Conservation (phyloP, 495 filamentous ascomycete species). For the Neurospora terricola region DNA sequence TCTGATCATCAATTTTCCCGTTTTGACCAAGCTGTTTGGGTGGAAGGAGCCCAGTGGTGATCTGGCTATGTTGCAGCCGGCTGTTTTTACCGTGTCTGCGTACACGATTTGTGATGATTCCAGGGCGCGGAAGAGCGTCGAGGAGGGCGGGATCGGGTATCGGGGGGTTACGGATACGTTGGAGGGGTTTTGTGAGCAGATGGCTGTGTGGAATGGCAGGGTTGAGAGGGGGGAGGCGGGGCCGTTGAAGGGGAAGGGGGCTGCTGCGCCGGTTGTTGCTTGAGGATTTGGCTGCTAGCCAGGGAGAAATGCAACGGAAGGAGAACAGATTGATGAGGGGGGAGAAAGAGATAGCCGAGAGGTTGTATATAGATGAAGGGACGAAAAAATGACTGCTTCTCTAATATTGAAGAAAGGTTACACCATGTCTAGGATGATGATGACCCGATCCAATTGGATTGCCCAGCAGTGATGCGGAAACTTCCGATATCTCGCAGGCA, state of each 20-base stretch:
- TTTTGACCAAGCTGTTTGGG: constrained; percentile 27
- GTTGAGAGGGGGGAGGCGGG: constrained; percentile 1
- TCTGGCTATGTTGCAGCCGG: constrained; percentile 41
- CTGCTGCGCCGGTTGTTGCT: not conserved
- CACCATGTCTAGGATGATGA: not conserved
- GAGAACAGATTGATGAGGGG: not conserved
- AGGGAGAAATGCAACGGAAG: not conserved
- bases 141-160: constrained; percentile 46
- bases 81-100: constrained; percentile 33
- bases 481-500: not conserved
- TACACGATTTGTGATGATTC: constrained; percentile 39
- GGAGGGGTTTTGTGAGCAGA: constrained; percentile 42
- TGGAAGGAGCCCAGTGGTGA: constrained; percentile 22
- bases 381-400: not conserved
- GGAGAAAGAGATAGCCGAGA: not conserved
- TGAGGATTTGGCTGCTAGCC: not conserved
- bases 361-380: not conserved
- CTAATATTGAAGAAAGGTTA: not conserved
- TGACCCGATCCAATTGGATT: not conserved
- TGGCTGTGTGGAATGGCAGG: constrained; percentile 38
- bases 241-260: not conserved
- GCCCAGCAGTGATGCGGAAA: not conserved
- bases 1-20: constrained; percentile 19
- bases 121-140: constrained; percentile 33
- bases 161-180: constrained; percentile 31